Base-by-base conservation (phyloP, 331 rosid species). In the Quercus phellos region DNA sequence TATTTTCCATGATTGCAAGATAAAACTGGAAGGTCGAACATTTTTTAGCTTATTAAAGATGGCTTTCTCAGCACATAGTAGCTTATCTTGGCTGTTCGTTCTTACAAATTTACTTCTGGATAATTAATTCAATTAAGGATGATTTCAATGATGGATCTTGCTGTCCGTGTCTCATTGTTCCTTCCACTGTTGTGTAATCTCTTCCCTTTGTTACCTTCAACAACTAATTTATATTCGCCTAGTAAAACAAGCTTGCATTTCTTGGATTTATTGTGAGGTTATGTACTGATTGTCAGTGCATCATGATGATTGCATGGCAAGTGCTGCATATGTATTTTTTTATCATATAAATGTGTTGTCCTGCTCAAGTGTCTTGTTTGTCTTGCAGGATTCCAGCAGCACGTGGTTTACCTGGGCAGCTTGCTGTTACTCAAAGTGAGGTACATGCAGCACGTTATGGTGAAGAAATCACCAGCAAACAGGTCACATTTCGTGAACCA, bases 401-500 rank as follows among this genome's bases (percentile, higher is more conserved):
- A 55, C 80, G 80, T 54, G 86, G 72, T 61, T 70, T 81, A 55
- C 72, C 89, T 42, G 53, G 77, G 71, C 88, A 81, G 73, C 81
- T 72, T 70, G 77, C 75, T 38, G 85, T 72, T 71, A 68, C 77
- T 80, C 85, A 70, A 50, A 85, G 80, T 75, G 78, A 83, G 80
- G 64, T 68, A 56, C 80, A 8, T 74, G 74, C 75, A 86, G 55
- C 72, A 64, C 90, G 35, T 73, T 89, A 90, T 82, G 84, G 81
- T 55, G 93, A 84, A 80, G 97, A 86, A 83, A 72, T 80, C 68
- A 26, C 89, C 74, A 95, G 85, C 82, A 93, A 88, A 75, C 98
- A 95, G 89, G 99, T 95, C 80, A 93, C 87, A 75, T 93, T 95
- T 87, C 92, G 89, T 85, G 98, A 81, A 8, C 96, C 93, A 8